Percentiles rank a stretch among this genome's conserved stretches.
These are phyloP conservation scores for Diophrys sp. DNA, from an alignment of 73 alveolate species.

Conservation along the genomic window DNA sequence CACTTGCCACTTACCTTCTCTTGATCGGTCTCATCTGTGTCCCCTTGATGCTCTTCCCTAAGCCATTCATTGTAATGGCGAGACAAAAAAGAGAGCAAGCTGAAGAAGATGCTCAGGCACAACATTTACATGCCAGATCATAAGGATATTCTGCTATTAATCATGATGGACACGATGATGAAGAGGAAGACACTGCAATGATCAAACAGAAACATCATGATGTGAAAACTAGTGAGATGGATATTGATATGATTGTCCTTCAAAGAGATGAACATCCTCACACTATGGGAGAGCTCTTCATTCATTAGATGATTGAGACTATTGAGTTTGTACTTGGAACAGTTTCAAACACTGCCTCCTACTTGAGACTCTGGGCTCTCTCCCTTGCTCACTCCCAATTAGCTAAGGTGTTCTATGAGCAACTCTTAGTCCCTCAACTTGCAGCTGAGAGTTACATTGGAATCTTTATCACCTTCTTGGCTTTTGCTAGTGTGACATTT, in stretches of 20 bases:
- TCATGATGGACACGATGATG: constrained; percentile 36
- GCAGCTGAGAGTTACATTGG: constrained; percentile 10
- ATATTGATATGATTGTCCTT: background rate
- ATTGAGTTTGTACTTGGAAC: constrained; percentile 97
- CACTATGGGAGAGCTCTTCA: constrained; percentile 56
- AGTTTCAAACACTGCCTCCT: constrained; percentile 98
- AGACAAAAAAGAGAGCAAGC: background rate
- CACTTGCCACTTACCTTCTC: constrained; percentile 63
- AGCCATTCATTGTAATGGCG: constrained; percentile 67
- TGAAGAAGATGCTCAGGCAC: constrained; percentile 20
- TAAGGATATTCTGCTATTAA: constrained; percentile 46
- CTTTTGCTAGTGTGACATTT: constrained; percentile 69
- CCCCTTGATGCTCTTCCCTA: constrained; percentile 93
- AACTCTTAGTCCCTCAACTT: constrained; percentile 56
- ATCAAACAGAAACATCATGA: background rate
- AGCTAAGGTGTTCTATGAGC: constrained; percentile 81
- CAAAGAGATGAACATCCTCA: constrained; percentile 25
- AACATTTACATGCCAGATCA: no score
- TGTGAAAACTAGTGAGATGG: background rate
- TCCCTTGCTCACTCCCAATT: constrained; percentile 97
- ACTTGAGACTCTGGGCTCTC: constrained; percentile 98
- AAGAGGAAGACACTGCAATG: background rate
- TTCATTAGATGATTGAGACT: constrained; percentile 92
- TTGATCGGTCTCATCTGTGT: constrained; percentile 81
- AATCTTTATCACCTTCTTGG: constrained; percentile 54